A percentile compares a stretch with the other conserved stretches of the same genome.
Conservation (phyloP, 495 filamentous ascomycete genomes). For the Annulohypoxylon maeteangense region DNA sequence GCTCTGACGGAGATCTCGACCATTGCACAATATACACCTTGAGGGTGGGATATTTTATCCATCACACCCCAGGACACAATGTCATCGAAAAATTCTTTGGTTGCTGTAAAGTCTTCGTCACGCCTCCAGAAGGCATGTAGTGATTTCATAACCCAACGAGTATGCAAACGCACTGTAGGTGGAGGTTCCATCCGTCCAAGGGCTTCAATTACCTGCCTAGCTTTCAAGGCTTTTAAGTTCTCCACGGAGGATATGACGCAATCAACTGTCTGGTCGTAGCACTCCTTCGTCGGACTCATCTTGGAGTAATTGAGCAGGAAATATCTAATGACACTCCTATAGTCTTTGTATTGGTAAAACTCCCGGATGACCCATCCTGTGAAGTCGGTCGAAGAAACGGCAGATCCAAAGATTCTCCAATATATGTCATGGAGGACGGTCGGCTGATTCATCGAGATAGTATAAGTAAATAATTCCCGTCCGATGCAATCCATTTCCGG, state of each 20-base stretch:
- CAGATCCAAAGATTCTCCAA: slow-evolving; percentile 40
- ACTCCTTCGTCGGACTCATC: slow-evolving; percentile 33
- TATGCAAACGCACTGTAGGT: slow-evolving; percentile 23
- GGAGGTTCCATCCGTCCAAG: slow-evolving; percentile 37
- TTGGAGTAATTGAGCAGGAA: slow-evolving; percentile 49
- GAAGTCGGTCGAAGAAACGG: slow-evolving; percentile 25
- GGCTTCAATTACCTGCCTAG: slow-evolving; percentile 40
- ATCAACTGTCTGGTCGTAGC: slow-evolving; percentile 39
- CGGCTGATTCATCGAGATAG: slow-evolving; percentile 36
- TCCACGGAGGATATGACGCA: slow-evolving; percentile 47
- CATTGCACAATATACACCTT: slow-evolving; percentile 52
- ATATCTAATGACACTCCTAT: slow-evolving; percentile 48
- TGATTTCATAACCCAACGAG: slow-evolving; percentile 51
- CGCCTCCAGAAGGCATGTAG: slow-evolving; percentile 47
- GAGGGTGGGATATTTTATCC: slow-evolving; percentile 34
- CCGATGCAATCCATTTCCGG: slow-evolving; percentile 44
- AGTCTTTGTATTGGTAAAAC: slow-evolving; percentile 40
- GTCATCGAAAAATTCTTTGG: slow-evolving; percentile 46
- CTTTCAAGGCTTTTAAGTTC: slow-evolving; percentile 35
- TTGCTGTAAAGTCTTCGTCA: slow-evolving; percentile 35
- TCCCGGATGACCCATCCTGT: slow-evolving; percentile 45
- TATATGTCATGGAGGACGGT: slow-evolving; percentile 44
- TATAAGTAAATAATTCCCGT: slow-evolving; percentile 44
- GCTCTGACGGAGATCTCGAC: slow-evolving; percentile 54
- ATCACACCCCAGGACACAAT: slow-evolving; percentile 29